Base-by-base conservation (phyloP, 1,284 basidiomycete genomes). In the Dichomitus squalens region DNA sequence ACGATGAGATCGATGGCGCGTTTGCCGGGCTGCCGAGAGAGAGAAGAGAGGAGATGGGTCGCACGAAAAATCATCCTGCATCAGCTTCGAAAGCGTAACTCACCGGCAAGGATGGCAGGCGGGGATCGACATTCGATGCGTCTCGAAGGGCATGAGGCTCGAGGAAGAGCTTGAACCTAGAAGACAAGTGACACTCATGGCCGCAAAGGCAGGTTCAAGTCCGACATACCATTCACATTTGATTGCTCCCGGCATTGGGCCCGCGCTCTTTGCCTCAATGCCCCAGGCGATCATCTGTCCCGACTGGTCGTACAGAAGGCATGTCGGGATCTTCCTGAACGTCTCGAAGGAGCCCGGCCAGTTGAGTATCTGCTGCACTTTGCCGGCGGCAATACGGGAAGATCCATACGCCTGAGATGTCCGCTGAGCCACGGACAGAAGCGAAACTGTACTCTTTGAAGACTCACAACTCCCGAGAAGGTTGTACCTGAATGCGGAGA, bases 271-370 rank as follows among this genome's bases (percentile, higher is more conserved):
- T 2, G 90, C 90, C 73, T 91, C 88, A 47, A 91, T 73, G 4
- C 90, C 90, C 90, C 90, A 92, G 7, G 88, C 86, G 29, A 90
- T 67, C 1, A 92, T 85, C 59, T 79, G 79, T 0, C 89, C 90
- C 38, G 75, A 71, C 46, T 87, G 83, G 64, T 91, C 86, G 61
- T 92, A 92, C 12, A 92, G 70, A 27, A 92, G 74, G 69, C 89
- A 92, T 0, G 90, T 92, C 4, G 90, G 90, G 43, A 92, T 87
- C 74, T 92, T 92, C 66, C 88, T 79, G 75, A 90, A 91, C 1
- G 86, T 90, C 70, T 92, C 90, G 58, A 84, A 81, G 2, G 88
- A 88, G 23, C 88, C 88, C 0, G 88, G 88, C 90, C 90, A 91
- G 58, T 82, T 82, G 7, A 92, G 72, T 50, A 92, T 91, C 67